Evolutionary conservation across 176 grass and related monocot genomes (phyloP), one percentile per base, ranked within the genome.

Genomic region (Rhynchospora pubera): DNA sequence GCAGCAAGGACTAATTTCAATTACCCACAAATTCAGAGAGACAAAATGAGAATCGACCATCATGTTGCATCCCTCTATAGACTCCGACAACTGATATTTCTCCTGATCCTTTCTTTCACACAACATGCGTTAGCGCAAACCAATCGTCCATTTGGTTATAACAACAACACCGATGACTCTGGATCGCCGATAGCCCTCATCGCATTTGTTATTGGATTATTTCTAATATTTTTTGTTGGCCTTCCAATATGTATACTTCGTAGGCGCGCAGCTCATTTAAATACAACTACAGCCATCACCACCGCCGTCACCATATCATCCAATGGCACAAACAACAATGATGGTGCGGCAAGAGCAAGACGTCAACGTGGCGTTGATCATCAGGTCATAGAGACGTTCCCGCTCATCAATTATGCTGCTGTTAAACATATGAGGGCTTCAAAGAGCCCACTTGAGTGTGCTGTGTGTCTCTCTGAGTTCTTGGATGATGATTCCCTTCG

Each of bases 381-480:
- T 80, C 85, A 83, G 42, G 6, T 63, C 30, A 84, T 94, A 1
- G 92, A 90, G 79, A 71, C 85, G 0, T 90, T 94, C 85, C 90
- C 89, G n/a, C 85, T 86, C 14, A 86, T 88, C 6, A 62, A 91
- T 2, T 94, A 94, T 86, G 85, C 83, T 24, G 85, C 91, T 43
- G 87, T 94, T 59, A 94, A 90, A 85, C 67, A 83, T 46, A 84
- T 73, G 57, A 84, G 78, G 82, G 85, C 85, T 22, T 56, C 62
- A 47, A 87, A 82, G 50, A 79, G 73, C 14, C 76, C 85, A 24
- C 90, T 91, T 19, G 92, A 94, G 80, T 94, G 92, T 78, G 92
- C 92, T 0, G 83, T 94, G 2, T 94, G 92, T 81, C 85, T 94
- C n/a, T 60, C 85, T 84, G 92, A 89, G 57, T 94, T 94, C 87